Evolutionary conservation across 345 rosid species (phyloP).

Genomic region (Rhizophora apiculata): DNA sequence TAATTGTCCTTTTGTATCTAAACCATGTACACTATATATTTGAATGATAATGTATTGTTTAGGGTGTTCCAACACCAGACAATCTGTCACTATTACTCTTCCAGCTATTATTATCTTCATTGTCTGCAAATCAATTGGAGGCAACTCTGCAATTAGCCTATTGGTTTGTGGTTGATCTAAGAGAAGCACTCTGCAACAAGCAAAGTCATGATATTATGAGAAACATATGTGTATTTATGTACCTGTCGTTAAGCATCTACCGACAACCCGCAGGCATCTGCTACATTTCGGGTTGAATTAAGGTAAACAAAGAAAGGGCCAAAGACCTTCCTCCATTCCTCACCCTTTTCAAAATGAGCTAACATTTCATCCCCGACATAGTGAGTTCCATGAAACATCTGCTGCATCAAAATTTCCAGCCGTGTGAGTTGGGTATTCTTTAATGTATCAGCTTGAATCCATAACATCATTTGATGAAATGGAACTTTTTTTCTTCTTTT

Average conservation of each 20-base stretch:
- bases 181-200: not conserved
- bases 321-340: constrained; percentile 43
- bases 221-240: not conserved
- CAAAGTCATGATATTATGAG: not conserved
- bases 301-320: constrained; percentile 42
- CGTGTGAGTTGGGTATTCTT: not conserved
- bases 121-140: no score
- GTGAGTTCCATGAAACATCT: constrained; percentile 39
- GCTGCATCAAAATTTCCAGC: constrained; percentile 1
- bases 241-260: constrained; percentile 40
- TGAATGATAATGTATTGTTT: no score
- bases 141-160: no score
- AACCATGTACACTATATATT: no score
- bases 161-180: no score
- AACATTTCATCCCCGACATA: constrained; percentile 32
- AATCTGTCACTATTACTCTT: no score
- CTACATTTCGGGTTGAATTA: constrained; percentile 31
- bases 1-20: no score
- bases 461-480: not conserved
- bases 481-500: no score
- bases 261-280: constrained; percentile 36
- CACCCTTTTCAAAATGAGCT: constrained; percentile 38
- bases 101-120: no score
- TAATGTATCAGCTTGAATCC: no score
- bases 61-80: no score